Percentiles rank a stretch among this genome's conserved stretches.
These are phyloP conservation scores for Cyberlindnera misumaiensis DNA, from an alignment of 805 yeast genomes.

Conservation along the genomic window DNA sequence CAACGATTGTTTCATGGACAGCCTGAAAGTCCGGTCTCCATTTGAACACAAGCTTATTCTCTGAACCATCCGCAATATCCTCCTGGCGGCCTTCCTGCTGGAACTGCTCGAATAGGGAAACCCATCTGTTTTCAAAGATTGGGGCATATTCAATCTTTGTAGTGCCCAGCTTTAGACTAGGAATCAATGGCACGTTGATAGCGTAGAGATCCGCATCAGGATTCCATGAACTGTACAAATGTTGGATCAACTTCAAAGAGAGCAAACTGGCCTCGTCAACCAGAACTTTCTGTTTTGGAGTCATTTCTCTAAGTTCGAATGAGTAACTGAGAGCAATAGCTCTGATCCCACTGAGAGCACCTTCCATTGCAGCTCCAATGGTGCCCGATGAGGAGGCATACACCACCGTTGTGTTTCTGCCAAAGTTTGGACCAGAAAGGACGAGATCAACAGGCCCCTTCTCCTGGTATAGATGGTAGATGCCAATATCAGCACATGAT, in stretches of 20 bases:
- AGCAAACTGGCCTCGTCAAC: constrained; percentile 56
- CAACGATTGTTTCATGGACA: constrained; percentile 49
- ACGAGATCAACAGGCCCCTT: constrained; percentile 73
- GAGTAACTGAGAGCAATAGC: constrained; percentile 84
- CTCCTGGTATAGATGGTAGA: constrained; percentile 56
- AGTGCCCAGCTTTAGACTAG: constrained; percentile 39
- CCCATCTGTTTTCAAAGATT: constrained; percentile 79
- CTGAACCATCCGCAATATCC: constrained; percentile 44
- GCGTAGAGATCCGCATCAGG: constrained; percentile 61
- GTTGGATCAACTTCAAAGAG: constrained; percentile 55
- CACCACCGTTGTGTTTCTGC: constrained; percentile 84
- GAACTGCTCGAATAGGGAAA: constrained; percentile 41
- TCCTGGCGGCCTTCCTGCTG: constrained; percentile 14
- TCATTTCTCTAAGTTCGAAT: constrained; percentile 53
- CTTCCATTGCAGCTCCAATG: constrained; percentile 96
- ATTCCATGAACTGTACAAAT: constrained; percentile 56
- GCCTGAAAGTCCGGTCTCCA: constrained; percentile 83
- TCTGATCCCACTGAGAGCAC: constrained; percentile 55
- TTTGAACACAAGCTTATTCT: constrained; percentile 43
- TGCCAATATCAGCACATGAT: constrained; percentile 86
- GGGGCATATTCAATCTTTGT: constrained; percentile 71
- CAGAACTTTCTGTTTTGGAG: constrained; percentile 26
- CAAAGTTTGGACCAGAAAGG: constrained; percentile 92
- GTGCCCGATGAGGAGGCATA: constrained; percentile 92
- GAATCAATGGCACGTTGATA: constrained; percentile 77